phyloP scores from a whole-genome alignment of 345 rosid species.

The Gynandropsis gynandra region DNA sequence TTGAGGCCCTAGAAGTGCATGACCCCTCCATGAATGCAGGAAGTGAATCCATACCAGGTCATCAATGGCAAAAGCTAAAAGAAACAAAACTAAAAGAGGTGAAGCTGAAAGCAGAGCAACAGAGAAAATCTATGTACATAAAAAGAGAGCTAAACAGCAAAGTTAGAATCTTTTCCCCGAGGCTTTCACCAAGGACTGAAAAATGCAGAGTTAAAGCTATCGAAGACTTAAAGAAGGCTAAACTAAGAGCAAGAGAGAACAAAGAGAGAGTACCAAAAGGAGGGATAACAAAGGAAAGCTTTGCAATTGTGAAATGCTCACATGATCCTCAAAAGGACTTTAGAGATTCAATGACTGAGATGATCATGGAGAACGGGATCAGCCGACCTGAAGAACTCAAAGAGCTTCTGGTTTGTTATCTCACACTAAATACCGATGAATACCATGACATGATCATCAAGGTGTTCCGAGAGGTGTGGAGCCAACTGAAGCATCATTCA shows the following conservation, averaged over 20 bases:
- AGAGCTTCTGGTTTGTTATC: slow-evolving; percentile 79
- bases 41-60: slow-evolving; percentile 22
- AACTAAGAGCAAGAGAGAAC: slow-evolving; percentile 37
- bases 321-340: slow-evolving; percentile 70
- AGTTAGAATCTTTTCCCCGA: slow-evolving; percentile 50
- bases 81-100: slow-evolving; percentile 39
- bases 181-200: slow-evolving; percentile 38
- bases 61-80: slow-evolving; percentile 35
- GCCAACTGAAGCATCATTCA: slow-evolving; percentile 35
- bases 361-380: slow-evolving; percentile 67
- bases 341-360: slow-evolving; percentile 83
- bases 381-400: slow-evolving; percentile 57
- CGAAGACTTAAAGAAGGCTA: slow-evolving; percentile 54
- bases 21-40: slow-evolving; percentile 17
- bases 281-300: slow-evolving; percentile 41
- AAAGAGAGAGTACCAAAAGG: slow-evolving; percentile 18
- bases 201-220: slow-evolving; percentile 54
- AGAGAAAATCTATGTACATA: slow-evolving; percentile 60
- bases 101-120: slow-evolving; percentile 42
- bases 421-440: slow-evolving; percentile 58
- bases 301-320: slow-evolving; percentile 69
- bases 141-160: slow-evolving; percentile 46
- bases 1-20: slow-evolving; percentile 10
- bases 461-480: slow-evolving; percentile 76
- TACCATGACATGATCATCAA: slow-evolving; percentile 82